Base-by-base conservation (phyloP, 2,329 filamentous ascomycete genomes). In the Thelonectria olida region DNA sequence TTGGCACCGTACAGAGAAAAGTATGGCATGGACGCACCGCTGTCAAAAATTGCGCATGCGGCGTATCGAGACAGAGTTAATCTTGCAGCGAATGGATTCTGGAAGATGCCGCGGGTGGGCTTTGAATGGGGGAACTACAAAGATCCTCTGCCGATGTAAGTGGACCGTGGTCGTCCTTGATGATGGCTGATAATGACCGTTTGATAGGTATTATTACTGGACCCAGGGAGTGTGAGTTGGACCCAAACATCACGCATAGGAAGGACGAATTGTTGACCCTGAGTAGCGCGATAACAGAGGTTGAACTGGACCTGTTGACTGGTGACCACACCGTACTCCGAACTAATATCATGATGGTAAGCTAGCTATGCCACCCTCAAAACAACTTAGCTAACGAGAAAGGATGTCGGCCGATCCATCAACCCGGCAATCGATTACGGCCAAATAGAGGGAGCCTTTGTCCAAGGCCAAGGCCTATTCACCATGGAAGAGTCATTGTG, bases 71-170 rank as follows among this genome's bases (percentile, higher is more conserved):
- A 96, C 74, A 90, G 93, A 41, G 91, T 96, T 64, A 97, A 97
- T 73, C 86, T 97, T 10, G 93, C 90, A 23, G 93, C 93, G 2
- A 93, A 97, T 67, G 93, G 93, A 1, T 96, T 93, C 80, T 97
- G 97, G 84, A 92, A 92, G 73, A 97, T 93, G 0, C 93, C 93
- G 0, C 92, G 96, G 65, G 97, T 97, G 66, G 93, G 93, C 3
- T 97, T 97, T 72, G 86, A 88, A 2, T 97, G 93, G 93, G 92
- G 90, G 19, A 87, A 89, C 58, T 97, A 97, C 78, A 15, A 90
- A 92, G 76, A 96, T 96, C 92, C 97, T 92, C 83, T 97, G 92
- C 82, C 97, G 7, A 51, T 51, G 48, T 51, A 41, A 23, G 48
- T 15, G 17, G 15, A 23, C n/a, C n/a, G n/a, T n/a, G n/a, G n/a